Percentiles rank a stretch among this genome's conserved stretches.
These are phyloP conservation scores for Brasilioporus rufonigricans DNA, from an alignment of 768 basidiomycete species.

Conservation along the genomic window DNA sequence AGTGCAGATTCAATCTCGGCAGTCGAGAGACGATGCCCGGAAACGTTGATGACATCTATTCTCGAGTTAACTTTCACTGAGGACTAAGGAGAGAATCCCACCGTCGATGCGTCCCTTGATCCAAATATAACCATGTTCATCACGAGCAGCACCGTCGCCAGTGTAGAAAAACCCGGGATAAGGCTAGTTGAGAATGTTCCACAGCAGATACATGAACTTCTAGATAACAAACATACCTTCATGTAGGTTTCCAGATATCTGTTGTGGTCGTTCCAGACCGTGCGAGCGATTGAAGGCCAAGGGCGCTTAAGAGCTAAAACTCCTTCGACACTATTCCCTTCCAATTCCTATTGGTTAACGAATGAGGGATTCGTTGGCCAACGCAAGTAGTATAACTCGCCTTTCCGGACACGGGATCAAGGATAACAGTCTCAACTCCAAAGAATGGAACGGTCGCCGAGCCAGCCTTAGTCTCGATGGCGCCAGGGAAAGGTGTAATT, in stretches of 20 bases:
- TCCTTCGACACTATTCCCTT: slow-evolving; percentile 86
- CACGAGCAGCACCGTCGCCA: slow-evolving; percentile 95
- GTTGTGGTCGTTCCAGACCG: slow-evolving; percentile 90
- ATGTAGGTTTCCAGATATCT: slow-evolving; percentile 79
- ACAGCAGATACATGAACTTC: slow-evolving; percentile 42
- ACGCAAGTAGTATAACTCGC: slow-evolving; percentile 27
- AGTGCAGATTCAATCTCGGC: slow-evolving; percentile 98
- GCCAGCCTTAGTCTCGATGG: slow-evolving; percentile 93
- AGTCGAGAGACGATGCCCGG: slow-evolving; percentile 94
- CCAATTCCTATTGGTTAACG: slow-evolving; percentile 45
- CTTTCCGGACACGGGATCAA: slow-evolving; percentile 81
- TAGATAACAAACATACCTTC: slow-evolving; percentile 36
- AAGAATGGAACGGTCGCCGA: slow-evolving; percentile 98
- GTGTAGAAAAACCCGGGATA: slow-evolving; percentile 94
- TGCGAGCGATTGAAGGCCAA: slow-evolving; percentile 95
- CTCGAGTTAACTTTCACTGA: neutral
- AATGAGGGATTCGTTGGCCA: neutral
- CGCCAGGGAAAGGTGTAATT: slow-evolving; percentile 94
- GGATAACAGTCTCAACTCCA: slow-evolving; percentile 83
- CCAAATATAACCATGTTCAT: slow-evolving; percentile 97
- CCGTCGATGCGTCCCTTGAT: slow-evolving; percentile 97
- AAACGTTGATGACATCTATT: slow-evolving; percentile 94
- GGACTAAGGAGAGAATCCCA: slow-evolving; percentile 33
- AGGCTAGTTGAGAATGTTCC: slow-evolving; percentile 38
- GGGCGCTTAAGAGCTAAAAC: slow-evolving; percentile 82